Evolutionary conservation across 192 early-diverging fungal species (phyloP), one percentile per base, ranked within the genome.

Genomic region (Podila verticillata): DNA sequence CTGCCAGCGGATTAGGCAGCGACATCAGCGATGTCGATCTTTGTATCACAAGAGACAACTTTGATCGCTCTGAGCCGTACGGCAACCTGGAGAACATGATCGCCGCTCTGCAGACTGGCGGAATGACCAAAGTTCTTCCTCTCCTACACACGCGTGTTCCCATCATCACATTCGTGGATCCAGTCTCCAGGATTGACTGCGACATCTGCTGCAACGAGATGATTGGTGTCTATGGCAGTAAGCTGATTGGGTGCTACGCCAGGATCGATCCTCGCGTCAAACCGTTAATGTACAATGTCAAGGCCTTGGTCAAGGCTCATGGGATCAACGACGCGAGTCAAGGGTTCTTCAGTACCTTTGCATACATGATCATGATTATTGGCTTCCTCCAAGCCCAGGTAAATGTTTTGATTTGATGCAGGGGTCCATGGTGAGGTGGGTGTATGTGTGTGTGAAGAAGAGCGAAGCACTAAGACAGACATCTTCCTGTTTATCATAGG

Each of bases 111-210:
- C 66, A 63, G 22, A 10, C 34, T 10, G 70, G 54, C 13, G 84
- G 84, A 0, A 85, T 85, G 84, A 68, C 19, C 0, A 47, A 61
- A 22, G 66, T 85, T 3, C 29, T 67, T 4, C 32, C 81, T 1
- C 79, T 85, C 44, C 29, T 57, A 0, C 24, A 54, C 4, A 74
- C 84, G 4, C 63, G 61, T 9, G 81, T 85, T 0, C 84, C 84
- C 0, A 82, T 85, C 49, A 68, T 75, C 51, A 85, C 79, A 44
- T 85, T 82, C 57, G 62, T 61, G 8, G 84, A 85, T 22, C 81
- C 81, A 2, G 7, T 12, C 3, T 62, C 71, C 15, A 70, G 22
- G 29, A 66, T 83, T 36, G 58, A 65, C 26, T 83, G 82, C 32
- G 82, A 86, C 51, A 69, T 86, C 39, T 83, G 75, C 48, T 63